Percentiles rank a stretch among this genome's conserved stretches.
phyloP scores from a whole-genome alignment of 306 rosid genomes.

The Fragaria iinumae region DNA sequence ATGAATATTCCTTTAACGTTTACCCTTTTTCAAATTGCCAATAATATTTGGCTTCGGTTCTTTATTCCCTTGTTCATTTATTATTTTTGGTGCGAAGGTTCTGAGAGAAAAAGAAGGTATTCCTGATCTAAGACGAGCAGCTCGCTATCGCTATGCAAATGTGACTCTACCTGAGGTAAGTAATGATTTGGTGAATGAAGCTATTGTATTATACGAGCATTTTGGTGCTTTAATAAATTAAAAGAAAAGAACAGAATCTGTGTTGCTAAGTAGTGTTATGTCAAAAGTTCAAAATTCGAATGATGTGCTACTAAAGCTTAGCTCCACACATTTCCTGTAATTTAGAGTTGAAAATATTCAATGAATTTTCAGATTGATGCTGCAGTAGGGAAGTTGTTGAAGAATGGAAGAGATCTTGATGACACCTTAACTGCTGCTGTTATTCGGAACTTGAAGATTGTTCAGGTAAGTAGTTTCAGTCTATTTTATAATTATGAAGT shows the following conservation, averaged over 20 bases:
- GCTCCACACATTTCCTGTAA: not conserved
- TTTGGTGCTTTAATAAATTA: not conserved
- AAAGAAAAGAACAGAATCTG: not conserved
- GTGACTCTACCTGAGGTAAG: slow-evolving; percentile 73
- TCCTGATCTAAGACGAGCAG: slow-evolving; percentile 81
- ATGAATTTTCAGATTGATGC: slow-evolving; percentile 53
- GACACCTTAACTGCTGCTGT: slow-evolving; percentile 68
- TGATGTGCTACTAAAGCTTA: slow-evolving; percentile 5
- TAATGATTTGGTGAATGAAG: not conserved
- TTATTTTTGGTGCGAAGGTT: slow-evolving; percentile 38
- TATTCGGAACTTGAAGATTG: slow-evolving; percentile 77
- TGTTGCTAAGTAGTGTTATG: not conserved
- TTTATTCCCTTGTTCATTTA: not conserved
- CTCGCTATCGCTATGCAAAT: slow-evolving; percentile 83
- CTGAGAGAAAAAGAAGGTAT: slow-evolving; percentile 76
- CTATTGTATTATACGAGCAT: slow-evolving; percentile 6
- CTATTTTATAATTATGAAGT: slow-evolving; percentile 20
- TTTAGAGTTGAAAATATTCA: slow-evolving; percentile 5
- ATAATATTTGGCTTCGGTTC: slow-evolving; percentile 12
- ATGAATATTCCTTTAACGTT: not conserved
- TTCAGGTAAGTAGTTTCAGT: slow-evolving; percentile 53
- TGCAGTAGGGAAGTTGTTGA: slow-evolving; percentile 56
- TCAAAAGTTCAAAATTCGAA: slow-evolving; percentile 1
- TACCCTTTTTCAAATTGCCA: slow-evolving; percentile 4
- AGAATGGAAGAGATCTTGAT: slow-evolving; percentile 68